Percentiles rank a stretch among this genome's conserved stretches.
These are phyloP conservation scores for Lyophyllum decastes DNA, from an alignment of 768 basidiomycete genomes.

Conservation along the genomic window DNA sequence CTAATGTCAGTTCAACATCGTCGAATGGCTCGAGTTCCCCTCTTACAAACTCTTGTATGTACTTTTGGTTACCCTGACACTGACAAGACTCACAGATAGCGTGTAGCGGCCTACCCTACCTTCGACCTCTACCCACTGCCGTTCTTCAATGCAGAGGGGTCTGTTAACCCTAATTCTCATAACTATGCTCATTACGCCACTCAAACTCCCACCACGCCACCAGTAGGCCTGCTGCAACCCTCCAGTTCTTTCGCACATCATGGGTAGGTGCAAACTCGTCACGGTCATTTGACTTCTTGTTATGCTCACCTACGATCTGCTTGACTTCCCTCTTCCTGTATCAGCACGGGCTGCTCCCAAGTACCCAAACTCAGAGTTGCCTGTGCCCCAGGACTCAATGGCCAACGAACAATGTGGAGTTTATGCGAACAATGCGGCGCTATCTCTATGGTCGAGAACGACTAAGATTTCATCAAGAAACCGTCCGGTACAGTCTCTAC, in stretches of 20 bases:
- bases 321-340: constrained; percentile 1
- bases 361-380: constrained; percentile 84
- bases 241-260: constrained; percentile 62
- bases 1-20: constrained; percentile 62
- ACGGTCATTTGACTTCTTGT: constrained; percentile 3
- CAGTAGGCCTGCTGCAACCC: constrained; percentile 72
- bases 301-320: neutral
- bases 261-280: constrained; percentile 49
- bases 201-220: constrained; percentile 41
- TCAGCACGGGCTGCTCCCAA: constrained; percentile 57
- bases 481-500: neutral
- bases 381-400: constrained; percentile 68
- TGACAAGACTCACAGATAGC: constrained; percentile 5
- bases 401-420: constrained; percentile 83
- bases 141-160: constrained; percentile 46
- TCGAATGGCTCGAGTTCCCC: constrained; percentile 52
- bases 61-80: neutral
- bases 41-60: constrained; percentile 49
- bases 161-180: constrained; percentile 49
- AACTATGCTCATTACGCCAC: constrained; percentile 42
- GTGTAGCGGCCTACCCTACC: constrained; percentile 54
- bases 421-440: constrained; percentile 89
- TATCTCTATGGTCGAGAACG: constrained; percentile 84
- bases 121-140: constrained; percentile 65
- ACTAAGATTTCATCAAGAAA: constrained; percentile 35